Conservation (phyloP, 2,329 filamentous ascomycete species). For the Penicillium oxalicum region DNA sequence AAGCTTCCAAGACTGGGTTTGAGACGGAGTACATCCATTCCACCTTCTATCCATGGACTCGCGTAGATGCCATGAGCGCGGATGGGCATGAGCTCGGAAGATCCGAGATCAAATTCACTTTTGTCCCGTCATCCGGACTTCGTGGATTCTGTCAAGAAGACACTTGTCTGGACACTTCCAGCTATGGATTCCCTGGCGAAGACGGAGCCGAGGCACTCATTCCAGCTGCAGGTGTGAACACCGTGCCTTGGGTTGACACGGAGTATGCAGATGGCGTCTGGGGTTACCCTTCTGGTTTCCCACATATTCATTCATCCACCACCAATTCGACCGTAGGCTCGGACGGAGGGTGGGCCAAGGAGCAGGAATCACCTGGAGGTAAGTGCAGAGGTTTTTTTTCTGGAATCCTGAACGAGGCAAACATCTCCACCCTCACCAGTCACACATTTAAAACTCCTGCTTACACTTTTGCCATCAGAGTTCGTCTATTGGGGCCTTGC, state of each 20-base stretch:
- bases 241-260: conserved; percentile 30
- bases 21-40: conserved; percentile 32
- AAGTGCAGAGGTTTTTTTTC: conserved; percentile 1
- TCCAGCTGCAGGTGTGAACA: conserved; percentile 28
- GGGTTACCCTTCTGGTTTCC: conserved; percentile 14
- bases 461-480: conserved; percentile 5
- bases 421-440: too few relatives aligned
- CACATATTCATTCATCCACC: conserved; percentile 1
- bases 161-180: conserved; percentile 25
- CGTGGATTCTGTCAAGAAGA: conserved; percentile 27
- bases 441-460: neutral
- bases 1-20: conserved; percentile 32
- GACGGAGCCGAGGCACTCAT: conserved; percentile 20
- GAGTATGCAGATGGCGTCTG: conserved; percentile 20
- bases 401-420: neutral
- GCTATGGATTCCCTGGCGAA: conserved; percentile 28
- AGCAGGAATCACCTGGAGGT: conserved; percentile 7
- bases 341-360: neutral
- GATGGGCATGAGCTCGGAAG: conserved; percentile 28
- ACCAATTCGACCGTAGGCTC: neutral
- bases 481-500: conserved; percentile 8
- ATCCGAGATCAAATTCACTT: conserved; percentile 32
- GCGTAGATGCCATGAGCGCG: conserved; percentile 33
- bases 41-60: conserved; percentile 28
- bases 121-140: conserved; percentile 32